These are phyloP conservation scores for Fusarium longipes DNA, from an alignment of 2,329 filamentous ascomycete genomes.

Conservation along the genomic window DNA sequence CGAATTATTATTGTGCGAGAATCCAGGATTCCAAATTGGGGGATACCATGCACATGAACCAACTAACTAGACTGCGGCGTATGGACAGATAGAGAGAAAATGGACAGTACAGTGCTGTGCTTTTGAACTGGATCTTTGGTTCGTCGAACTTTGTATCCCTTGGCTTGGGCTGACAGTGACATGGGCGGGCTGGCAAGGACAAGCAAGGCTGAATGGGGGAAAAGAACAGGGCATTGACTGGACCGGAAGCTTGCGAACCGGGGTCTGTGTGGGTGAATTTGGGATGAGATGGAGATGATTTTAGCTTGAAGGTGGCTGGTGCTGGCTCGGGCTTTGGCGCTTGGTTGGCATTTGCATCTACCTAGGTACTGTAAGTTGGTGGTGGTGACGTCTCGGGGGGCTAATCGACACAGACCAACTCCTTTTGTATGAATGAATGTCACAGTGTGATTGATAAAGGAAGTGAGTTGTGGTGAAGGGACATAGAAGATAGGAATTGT, in stretches of 20 bases:
- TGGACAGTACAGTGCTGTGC: constrained; percentile 4
- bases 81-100: constrained; percentile 4
- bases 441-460: neutral
- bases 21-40: constrained; percentile 26
- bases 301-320: constrained; percentile 35
- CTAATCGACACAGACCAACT: constrained; percentile 17
- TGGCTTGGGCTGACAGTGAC: constrained; percentile 40
- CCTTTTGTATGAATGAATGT: constrained; percentile 9
- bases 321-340: constrained; percentile 25
- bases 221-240: constrained; percentile 34
- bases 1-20: constrained; percentile 30
- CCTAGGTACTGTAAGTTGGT: constrained; percentile 16
- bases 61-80: constrained; percentile 7
- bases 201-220: constrained; percentile 42
- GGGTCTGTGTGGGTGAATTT: constrained; percentile 32
- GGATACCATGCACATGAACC: constrained; percentile 7
- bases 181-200: constrained; percentile 23
- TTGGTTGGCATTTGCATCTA: constrained; percentile 27
- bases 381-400: constrained; percentile 25
- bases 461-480: neutral
- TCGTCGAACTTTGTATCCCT: constrained; percentile 32
- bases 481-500: neutral
- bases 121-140: constrained; percentile 22
- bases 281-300: constrained; percentile 29
- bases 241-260: constrained; percentile 32